Percentiles rank a stretch among this genome's conserved stretches.
Conservation (phyloP, 805 yeast genomes). For the Yamadazyma endophytica region DNA sequence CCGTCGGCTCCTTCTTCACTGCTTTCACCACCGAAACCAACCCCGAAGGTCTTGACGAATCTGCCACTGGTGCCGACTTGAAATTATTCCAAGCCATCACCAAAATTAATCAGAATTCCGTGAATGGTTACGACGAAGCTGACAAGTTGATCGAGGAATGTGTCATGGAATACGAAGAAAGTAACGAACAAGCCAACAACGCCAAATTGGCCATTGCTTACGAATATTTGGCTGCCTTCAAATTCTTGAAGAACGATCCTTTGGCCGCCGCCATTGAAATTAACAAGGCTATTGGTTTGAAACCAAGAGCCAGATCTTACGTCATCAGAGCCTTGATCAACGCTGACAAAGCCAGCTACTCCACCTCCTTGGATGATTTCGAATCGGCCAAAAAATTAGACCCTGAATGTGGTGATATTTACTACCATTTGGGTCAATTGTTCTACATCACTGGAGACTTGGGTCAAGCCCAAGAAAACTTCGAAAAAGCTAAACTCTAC, state of each 20-base stretch:
- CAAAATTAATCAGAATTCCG: constrained; percentile 46
- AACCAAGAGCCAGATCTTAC: constrained; percentile 78
- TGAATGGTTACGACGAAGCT: constrained; percentile 61
- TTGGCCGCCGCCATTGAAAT: constrained; percentile 61
- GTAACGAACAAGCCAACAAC: constrained; percentile 33
- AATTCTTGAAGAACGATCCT: constrained; percentile 74
- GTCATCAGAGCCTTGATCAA: constrained; percentile 76
- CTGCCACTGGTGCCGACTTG: constrained; percentile 58
- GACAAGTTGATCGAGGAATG: constrained; percentile 59
- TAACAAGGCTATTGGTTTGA: constrained; percentile 57
- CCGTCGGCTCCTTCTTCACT: constrained; percentile 80
- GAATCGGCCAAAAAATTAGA: constrained; percentile 65
- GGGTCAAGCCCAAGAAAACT: constrained; percentile 66
- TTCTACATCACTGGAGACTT: constrained; percentile 76
- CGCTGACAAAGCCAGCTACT: constrained; percentile 70
- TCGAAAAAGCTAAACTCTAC: constrained; percentile 68
- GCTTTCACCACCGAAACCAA: constrained; percentile 65
- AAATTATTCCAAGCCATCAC: constrained; percentile 63
- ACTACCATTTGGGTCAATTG: constrained; percentile 93
- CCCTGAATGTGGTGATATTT: constrained; percentile 72
- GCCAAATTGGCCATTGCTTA: constrained; percentile 60
- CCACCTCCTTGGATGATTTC: constrained; percentile 62
- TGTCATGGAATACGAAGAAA: constrained; percentile 39
- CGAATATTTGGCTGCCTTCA: constrained; percentile 80
- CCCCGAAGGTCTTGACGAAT: constrained; percentile 46